Conservation (phyloP, 768 basidiomycete species). For the Russula abietina region DNA sequence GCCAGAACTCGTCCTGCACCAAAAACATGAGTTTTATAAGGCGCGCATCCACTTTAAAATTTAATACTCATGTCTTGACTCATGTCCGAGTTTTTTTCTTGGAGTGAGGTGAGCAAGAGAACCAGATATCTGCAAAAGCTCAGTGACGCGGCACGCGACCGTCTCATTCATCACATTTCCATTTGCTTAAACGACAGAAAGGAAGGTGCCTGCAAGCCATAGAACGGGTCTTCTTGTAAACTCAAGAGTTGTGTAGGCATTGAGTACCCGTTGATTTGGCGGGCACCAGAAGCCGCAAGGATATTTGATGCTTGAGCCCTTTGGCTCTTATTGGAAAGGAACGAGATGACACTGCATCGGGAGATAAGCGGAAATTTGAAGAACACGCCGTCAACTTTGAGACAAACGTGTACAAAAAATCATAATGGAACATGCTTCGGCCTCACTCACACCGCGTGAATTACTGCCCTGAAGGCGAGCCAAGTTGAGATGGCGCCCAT, state of each 20-base stretch:
- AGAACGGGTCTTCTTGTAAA: neutral
- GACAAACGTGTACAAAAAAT: no score
- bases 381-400: neutral
- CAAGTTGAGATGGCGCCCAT: neutral
- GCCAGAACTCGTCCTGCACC: neutral
- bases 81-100: no score
- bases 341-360: neutral
- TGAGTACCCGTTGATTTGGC: neutral
- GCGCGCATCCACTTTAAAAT: neutral
- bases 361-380: neutral
- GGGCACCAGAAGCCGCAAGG: neutral
- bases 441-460: neutral
- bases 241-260: neutral
- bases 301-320: neutral
- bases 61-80: neutral
- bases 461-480: neutral
- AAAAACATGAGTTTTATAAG: neutral
- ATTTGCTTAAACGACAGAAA: neutral
- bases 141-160: neutral
- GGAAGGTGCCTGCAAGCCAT: neutral
- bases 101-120: neutral
- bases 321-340: neutral
- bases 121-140: neutral
- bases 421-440: neutral
- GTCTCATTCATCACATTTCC: neutral